These are phyloP conservation scores for Dactylellina haptotyla DNA, from an alignment of 2,329 filamentous ascomycete species.

Conservation along the genomic window DNA sequence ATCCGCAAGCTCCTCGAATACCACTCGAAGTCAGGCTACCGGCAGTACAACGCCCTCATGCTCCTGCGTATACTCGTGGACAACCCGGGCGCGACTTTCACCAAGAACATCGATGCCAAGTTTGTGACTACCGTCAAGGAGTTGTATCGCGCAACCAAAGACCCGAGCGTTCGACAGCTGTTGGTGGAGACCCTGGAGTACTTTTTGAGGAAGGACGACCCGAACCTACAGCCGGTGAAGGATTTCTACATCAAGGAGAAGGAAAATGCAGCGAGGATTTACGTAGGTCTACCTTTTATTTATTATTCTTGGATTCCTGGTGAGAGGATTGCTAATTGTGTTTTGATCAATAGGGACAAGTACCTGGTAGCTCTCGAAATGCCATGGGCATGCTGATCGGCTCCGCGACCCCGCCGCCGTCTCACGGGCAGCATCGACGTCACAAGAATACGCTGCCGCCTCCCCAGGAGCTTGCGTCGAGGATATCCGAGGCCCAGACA, in stretches of 20 bases:
- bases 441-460: slow-evolving; percentile 65
- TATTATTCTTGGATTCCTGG: no score
- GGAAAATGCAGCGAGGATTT: slow-evolving; percentile 39
- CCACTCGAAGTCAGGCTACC: slow-evolving; percentile 72
- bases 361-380: slow-evolving; percentile 23
- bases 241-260: slow-evolving; percentile 57
- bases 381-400: slow-evolving; percentile 29
- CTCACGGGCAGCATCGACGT: slow-evolving; percentile 57
- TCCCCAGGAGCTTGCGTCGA: slow-evolving; percentile 79
- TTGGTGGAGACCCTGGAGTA: slow-evolving; percentile 85
- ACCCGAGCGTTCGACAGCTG: slow-evolving; percentile 83
- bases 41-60: slow-evolving; percentile 97
- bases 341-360: slow-evolving; percentile 18
- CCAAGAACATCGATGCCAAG: slow-evolving; percentile 85
- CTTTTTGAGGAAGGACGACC: slow-evolving; percentile 72
- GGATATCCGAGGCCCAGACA: slow-evolving; percentile 88
- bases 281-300: slow-evolving; percentile 19
- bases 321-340: slow-evolving; percentile 57
- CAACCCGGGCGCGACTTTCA: slow-evolving; percentile 90
- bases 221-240: slow-evolving; percentile 68
- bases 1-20: slow-evolving; percentile 84
- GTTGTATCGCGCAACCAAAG: slow-evolving; percentile 75
- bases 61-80: slow-evolving; percentile 89
- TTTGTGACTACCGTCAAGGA: slow-evolving; percentile 81
- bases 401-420: slow-evolving; percentile 30